Conservation (phyloP, 306 rosid genomes). For the Macrotyloma uniflorum region DNA sequence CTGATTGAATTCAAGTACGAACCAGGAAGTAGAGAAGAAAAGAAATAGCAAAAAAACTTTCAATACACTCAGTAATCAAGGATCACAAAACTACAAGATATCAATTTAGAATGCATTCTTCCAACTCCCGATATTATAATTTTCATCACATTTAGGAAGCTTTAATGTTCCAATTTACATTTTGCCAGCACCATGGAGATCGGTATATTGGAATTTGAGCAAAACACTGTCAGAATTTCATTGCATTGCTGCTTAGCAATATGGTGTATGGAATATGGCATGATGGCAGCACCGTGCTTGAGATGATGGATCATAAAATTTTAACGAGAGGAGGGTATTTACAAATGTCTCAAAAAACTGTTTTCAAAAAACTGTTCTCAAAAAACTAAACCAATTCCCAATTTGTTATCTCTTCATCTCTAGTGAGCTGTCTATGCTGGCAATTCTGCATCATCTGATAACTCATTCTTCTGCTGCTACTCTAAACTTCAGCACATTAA, state of each 20-base stretch:
- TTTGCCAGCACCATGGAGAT: neutral
- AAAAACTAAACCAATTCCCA: neutral
- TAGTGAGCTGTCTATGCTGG: neutral
- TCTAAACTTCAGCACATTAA: neutral
- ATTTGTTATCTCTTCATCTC: neutral
- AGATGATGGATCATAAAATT: neutral
- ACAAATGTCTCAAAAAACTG: neutral
- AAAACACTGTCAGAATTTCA: neutral
- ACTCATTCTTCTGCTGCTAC: neutral
- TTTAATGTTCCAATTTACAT: neutral
- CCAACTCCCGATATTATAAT: neutral
- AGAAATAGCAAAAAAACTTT: constrained; percentile 1
- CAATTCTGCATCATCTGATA: neutral
- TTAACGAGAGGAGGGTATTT: neutral
- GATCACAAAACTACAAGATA: constrained; percentile 18
- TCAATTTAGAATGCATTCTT: neutral
- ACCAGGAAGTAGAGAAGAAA: constrained; percentile 1
- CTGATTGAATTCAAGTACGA: neutral
- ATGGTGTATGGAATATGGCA: neutral
- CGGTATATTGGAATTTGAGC: neutral
- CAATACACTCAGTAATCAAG: constrained; percentile 12
- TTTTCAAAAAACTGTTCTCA: neutral
- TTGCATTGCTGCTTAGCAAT: neutral
- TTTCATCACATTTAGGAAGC: neutral
- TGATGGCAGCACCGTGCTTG: constrained; percentile 3